These are phyloP conservation scores for Leishmania tarentolae DNA, from an alignment of 208 protist species.

Conservation along the genomic window DNA sequence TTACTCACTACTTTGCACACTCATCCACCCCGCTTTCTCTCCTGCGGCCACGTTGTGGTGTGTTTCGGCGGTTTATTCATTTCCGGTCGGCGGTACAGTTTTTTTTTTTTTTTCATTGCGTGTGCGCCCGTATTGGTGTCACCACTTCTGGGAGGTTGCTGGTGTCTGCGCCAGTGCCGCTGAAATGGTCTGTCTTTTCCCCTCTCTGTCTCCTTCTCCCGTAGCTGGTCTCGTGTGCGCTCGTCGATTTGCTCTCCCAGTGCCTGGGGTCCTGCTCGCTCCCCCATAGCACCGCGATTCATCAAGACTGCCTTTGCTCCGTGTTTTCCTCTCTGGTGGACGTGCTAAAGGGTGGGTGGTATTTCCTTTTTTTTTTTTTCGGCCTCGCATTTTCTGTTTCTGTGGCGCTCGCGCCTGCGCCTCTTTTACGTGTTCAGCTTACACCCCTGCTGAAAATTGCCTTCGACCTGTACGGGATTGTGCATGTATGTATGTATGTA, in stretches of 20 bases:
- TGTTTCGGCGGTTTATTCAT: background rate
- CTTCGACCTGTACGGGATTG: background rate
- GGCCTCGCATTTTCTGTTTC: background rate
- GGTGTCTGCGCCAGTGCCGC: background rate
- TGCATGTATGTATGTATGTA: no score
- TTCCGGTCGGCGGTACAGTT: background rate
- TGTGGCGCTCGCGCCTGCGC: background rate
- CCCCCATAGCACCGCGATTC: background rate
- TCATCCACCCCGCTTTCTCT: background rate
- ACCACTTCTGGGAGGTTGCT: background rate
- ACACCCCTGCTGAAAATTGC: background rate
- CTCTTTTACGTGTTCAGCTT: background rate
- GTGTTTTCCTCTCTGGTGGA: background rate
- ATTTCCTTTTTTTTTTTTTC: background rate
- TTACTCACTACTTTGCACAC: background rate
- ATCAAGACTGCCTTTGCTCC: background rate
- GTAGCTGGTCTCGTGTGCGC: background rate
- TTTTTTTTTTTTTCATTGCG: background rate
- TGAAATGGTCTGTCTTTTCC: background rate
- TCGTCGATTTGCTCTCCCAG: background rate
- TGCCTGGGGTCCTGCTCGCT: background rate
- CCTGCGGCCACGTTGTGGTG: background rate
- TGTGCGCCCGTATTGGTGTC: background rate
- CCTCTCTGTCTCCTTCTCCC: background rate
- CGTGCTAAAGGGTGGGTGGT: background rate